phyloP scores from a whole-genome alignment of 2,329 filamentous ascomycete species.

The Davidsoniella virescens region DNA sequence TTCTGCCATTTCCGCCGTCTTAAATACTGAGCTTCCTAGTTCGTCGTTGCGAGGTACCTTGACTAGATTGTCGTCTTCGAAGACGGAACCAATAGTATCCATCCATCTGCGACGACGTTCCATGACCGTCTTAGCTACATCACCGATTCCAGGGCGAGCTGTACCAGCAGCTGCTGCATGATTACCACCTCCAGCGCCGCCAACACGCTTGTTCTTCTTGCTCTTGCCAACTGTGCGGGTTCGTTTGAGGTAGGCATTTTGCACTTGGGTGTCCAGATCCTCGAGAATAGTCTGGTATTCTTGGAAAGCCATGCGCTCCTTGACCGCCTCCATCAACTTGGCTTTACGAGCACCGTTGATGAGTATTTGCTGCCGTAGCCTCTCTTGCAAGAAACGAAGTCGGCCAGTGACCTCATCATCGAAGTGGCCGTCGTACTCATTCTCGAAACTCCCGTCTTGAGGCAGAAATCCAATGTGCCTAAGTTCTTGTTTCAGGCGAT shows the following conservation, averaged over 20 bases:
- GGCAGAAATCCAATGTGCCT: slow-evolving; percentile 79
- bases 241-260: slow-evolving; percentile 87
- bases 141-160: slow-evolving; percentile 69
- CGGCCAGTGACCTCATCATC: slow-evolving; percentile 91
- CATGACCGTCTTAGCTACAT: slow-evolving; percentile 83
- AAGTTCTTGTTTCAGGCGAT: slow-evolving; percentile 80
- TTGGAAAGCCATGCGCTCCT: slow-evolving; percentile 87
- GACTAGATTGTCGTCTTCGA: slow-evolving; percentile 63
- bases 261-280: slow-evolving; percentile 87
- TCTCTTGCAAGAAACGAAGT: slow-evolving; percentile 66
- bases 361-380: slow-evolving; percentile 68
- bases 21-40: slow-evolving; percentile 55
- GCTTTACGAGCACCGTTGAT: slow-evolving; percentile 84
- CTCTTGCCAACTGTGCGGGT: slow-evolving; percentile 88
- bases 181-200: slow-evolving; percentile 57
- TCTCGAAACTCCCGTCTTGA: slow-evolving; percentile 37
- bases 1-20: slow-evolving; percentile 52
- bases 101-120: slow-evolving; percentile 81
- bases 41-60: slow-evolving; percentile 53
- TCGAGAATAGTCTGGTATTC: slow-evolving; percentile 95
- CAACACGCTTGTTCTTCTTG: slow-evolving; percentile 73
- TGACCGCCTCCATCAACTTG: slow-evolving; percentile 69
- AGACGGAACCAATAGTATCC: slow-evolving; percentile 76
- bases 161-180: slow-evolving; percentile 46
- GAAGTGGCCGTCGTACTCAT: slow-evolving; percentile 75